These are phyloP conservation scores for Aphanomyces stellatus DNA, from an alignment of 352 stramenopile genomes.

Conservation along the genomic window DNA sequence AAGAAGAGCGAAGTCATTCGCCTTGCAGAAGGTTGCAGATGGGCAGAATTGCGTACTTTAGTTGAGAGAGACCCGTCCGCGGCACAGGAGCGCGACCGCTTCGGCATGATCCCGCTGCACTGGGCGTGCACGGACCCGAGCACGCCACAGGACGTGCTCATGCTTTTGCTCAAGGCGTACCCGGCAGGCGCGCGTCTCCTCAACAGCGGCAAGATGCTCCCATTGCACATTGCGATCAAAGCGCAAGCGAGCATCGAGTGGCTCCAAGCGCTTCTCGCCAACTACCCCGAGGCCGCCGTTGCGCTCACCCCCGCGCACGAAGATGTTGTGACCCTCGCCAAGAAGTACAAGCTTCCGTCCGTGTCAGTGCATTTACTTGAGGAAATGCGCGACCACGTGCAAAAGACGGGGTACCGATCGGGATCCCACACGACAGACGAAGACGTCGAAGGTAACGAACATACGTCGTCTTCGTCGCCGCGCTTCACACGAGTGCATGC, in stretches of 20 bases:
- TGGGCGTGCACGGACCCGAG: constrained; percentile 81
- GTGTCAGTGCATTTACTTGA: constrained; percentile 70
- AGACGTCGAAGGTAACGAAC: background rate
- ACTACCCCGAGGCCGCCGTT: constrained; percentile 70
- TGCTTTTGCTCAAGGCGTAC: constrained; percentile 72
- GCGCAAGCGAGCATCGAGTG: constrained; percentile 80
- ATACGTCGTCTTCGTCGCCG: background rate
- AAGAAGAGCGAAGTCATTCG: constrained; percentile 78
- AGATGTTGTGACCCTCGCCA: constrained; percentile 63
- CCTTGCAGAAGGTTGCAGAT: constrained; percentile 70
- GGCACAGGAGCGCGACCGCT: constrained; percentile 74
- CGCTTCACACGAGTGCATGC: background rate
- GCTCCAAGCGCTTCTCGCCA: constrained; percentile 74
- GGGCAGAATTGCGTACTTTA: constrained; percentile 64
- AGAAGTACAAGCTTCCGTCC: constrained; percentile 41
- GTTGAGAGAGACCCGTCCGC: constrained; percentile 57
- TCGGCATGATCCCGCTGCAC: constrained; percentile 82
- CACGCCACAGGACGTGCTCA: constrained; percentile 65
- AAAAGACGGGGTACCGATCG: constrained; percentile 10
- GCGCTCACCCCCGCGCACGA: constrained; percentile 65
- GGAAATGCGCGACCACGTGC: constrained; percentile 82
- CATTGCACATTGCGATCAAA: constrained; percentile 83
- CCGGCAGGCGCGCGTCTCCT: constrained; percentile 47
- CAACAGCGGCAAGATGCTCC: constrained; percentile 80
- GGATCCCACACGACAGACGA: constrained; percentile 3